phyloP scores from a whole-genome alignment of 2,329 filamentous ascomycete genomes.

The Exophiala alcalophila region DNA sequence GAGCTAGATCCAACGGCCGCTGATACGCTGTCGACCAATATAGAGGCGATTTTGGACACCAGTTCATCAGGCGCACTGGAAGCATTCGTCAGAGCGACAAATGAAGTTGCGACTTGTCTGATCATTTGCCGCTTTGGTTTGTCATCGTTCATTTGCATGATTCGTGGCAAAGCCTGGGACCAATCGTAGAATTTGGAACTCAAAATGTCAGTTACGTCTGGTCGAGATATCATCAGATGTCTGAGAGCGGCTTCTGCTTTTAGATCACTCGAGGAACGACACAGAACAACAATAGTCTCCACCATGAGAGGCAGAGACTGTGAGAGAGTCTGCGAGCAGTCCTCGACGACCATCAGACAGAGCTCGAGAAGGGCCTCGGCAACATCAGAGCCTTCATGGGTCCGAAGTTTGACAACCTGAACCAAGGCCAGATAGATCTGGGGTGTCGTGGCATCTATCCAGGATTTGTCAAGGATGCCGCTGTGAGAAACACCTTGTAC shows the following conservation, averaged over 20 bases:
- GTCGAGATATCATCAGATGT: slow-evolving; percentile 62
- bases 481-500: slow-evolving; percentile 35
- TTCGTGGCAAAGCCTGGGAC: slow-evolving; percentile 73
- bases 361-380: slow-evolving; percentile 64
- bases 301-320: slow-evolving; percentile 70
- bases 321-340: slow-evolving; percentile 70
- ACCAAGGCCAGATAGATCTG: slow-evolving; percentile 82
- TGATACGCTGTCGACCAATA: slow-evolving; percentile 70
- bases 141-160: slow-evolving; percentile 83
- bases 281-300: slow-evolving; percentile 74
- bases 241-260: slow-evolving; percentile 47
- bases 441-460: slow-evolving; percentile 74
- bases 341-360: slow-evolving; percentile 71
- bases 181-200: slow-evolving; percentile 74
- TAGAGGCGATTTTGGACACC: slow-evolving; percentile 63
- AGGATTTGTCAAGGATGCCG: slow-evolving; percentile 51
- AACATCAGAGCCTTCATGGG: slow-evolving; percentile 67
- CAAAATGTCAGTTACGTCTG: slow-evolving; percentile 60
- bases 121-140: slow-evolving; percentile 69
- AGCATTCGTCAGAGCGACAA: slow-evolving; percentile 62
- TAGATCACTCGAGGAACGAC: slow-evolving; percentile 49
- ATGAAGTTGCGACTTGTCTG: slow-evolving; percentile 71
- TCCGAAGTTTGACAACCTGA: slow-evolving; percentile 71
- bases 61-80: slow-evolving; percentile 64
- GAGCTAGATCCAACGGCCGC: slow-evolving; percentile 42